Percentiles rank a stretch among this genome's conserved stretches.
Evolutionary conservation across 1,139 yeast species (phyloP).

Genomic region (Saccharomycopsis hybrid): DNA sequence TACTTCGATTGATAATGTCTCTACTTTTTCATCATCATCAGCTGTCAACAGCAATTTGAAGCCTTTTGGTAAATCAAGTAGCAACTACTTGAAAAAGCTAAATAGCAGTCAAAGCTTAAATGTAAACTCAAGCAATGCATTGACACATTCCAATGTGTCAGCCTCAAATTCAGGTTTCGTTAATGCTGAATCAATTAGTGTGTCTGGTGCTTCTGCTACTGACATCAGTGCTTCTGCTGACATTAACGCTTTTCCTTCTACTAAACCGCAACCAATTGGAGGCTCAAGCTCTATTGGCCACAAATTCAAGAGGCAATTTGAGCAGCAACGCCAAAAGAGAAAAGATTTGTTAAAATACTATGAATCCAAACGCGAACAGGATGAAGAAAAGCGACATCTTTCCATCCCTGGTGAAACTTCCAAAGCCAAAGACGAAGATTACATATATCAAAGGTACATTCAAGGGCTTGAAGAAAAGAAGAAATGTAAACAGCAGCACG

Average conservation of each 20-base stretch:
- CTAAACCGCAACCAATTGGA: background rate
- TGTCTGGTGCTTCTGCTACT: background rate
- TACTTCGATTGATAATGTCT: conserved; percentile 17
- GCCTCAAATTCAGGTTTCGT: too few relatives aligned
- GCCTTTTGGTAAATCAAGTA: background rate
- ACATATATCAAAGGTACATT: background rate
- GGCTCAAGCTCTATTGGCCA: too few relatives aligned
- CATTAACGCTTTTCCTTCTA: background rate
- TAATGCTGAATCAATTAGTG: background rate
- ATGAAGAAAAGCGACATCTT: background rate
- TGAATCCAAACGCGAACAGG: background rate
- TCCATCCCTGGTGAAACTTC: background rate
- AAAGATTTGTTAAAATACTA: too few relatives aligned
- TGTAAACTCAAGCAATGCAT: background rate
- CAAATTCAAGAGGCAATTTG: too few relatives aligned
- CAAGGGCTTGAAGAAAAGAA: background rate
- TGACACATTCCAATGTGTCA: background rate
- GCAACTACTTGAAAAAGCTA: background rate
- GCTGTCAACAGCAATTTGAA: background rate
- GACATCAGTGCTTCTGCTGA: background rate
- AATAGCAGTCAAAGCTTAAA: background rate
- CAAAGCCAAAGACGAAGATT: background rate
- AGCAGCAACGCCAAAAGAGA: too few relatives aligned
- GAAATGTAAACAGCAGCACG: background rate
- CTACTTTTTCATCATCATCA: conserved; percentile 5